Percentiles rank a stretch among this genome's conserved stretches.
These are phyloP conservation scores for Coemansia sp. DNA, from an alignment of 192 early-diverging fungal species.

Conservation along the genomic window DNA sequence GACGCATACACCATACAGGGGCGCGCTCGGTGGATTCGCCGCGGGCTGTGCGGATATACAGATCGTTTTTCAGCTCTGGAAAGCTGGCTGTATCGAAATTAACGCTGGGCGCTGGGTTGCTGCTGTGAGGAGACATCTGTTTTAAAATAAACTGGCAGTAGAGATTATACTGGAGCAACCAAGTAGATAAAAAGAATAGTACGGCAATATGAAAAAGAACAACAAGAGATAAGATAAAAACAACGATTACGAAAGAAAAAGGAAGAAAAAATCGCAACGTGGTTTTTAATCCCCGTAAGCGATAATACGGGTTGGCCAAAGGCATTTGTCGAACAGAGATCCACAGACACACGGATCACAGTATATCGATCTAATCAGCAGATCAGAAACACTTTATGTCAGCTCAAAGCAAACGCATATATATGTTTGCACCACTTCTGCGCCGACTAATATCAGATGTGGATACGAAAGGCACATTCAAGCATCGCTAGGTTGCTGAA, in stretches of 20 bases:
- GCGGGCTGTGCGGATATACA: slow-evolving; percentile 82
- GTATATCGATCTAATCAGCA: no score
- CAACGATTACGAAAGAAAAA: neutral
- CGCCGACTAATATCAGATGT: no score
- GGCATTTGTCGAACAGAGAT: no score
- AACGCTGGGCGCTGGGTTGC: neutral
- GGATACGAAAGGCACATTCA: no score
- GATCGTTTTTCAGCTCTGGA: slow-evolving; percentile 87
- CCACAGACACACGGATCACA: no score
- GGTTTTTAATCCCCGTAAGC: neutral
- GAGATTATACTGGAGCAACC: no score
- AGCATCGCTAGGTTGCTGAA: no score
- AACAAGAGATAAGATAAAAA: neutral
- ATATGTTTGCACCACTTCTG: no score
- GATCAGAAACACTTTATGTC: no score
- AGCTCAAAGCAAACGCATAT: no score
- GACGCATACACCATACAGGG: slow-evolving; percentile 98
- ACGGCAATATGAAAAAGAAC: neutral
- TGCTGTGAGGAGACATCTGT: neutral
- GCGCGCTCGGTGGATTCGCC: slow-evolving; percentile 76
- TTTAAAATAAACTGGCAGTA: neutral
- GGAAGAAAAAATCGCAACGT: neutral
- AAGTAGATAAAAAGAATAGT: neutral
- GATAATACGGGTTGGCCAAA: no score
- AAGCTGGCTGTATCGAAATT: slow-evolving; percentile 60